A percentile compares a stretch with the other conserved stretches of the same genome.
phyloP scores from a whole-genome alignment of 768 basidiomycete genomes.

The Pholiota molesta region DNA sequence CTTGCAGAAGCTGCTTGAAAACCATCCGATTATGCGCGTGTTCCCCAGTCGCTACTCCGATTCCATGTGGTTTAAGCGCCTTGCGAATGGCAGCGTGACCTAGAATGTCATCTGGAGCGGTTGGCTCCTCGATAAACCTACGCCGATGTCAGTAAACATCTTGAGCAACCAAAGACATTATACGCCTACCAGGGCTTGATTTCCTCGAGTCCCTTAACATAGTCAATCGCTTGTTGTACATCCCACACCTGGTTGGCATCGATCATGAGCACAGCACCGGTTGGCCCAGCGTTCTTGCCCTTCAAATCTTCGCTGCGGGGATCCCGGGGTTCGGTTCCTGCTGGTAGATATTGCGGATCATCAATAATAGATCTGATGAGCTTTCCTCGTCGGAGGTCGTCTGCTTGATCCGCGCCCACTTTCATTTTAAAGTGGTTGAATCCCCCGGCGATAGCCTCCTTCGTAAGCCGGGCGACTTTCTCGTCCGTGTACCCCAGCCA shows the following conservation, averaged over 20 bases:
- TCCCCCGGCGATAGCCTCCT: constrained; percentile 80
- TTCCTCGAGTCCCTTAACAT: constrained; percentile 76
- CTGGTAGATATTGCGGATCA: constrained; percentile 80
- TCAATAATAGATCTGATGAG: constrained; percentile 96
- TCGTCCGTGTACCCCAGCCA: constrained; percentile 96
- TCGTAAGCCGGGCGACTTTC: constrained; percentile 84
- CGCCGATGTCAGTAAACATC: neutral
- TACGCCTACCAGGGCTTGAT: constrained; percentile 80
- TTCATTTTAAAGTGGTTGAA: constrained; percentile 99
- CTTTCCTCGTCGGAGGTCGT: constrained; percentile 85
- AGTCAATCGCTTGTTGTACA: constrained; percentile 90
- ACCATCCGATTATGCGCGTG: constrained; percentile 93
- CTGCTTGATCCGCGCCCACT: constrained; percentile 82
- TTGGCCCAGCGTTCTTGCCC: constrained; percentile 94
- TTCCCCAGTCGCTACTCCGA: constrained; percentile 93
- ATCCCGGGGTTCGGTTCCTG: constrained; percentile 57
- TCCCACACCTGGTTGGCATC: constrained; percentile 99
- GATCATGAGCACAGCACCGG: constrained; percentile 94
- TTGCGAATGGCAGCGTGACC: constrained; percentile 82
- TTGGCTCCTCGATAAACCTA: constrained; percentile 95
- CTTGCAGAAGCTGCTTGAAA: constrained; percentile 94
- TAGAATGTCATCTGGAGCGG: constrained; percentile 89
- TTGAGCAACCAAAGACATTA: neutral
- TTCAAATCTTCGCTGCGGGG: constrained; percentile 62
- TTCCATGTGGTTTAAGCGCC: constrained; percentile 75